Base-by-base conservation (phyloP, 2,329 filamentous ascomycete genomes). In the Fusarium sp. region DNA sequence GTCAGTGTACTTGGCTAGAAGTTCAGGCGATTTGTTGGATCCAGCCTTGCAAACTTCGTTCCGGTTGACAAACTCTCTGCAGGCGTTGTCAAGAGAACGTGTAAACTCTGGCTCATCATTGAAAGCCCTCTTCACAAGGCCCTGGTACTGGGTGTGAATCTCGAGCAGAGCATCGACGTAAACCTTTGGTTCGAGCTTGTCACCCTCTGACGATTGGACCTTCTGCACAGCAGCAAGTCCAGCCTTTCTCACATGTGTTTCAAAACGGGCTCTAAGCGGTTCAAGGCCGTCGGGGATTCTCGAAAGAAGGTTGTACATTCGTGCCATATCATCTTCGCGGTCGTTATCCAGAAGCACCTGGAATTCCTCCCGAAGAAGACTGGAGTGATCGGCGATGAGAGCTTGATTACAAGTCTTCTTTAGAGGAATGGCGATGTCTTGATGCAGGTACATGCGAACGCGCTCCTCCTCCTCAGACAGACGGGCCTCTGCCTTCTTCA, bases 21-120 rank as follows among this genome's bases (percentile, higher is more conserved):
- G 86, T 82, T 99, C 96, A 0, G 96, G 96, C 1, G 96, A 98
- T 80, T 95, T 96, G 78, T 95, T 97, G 4, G 95, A 97, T 48
- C 94, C 95, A 8, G 93, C 91, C 80, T 96, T 97, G 89, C 96
- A 99, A 58, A 98, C 93, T 78, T 96, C 94, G 82, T 99, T 99
- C 70, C 96, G 91, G 84, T 99, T 99, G 82, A 99, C 96, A 79
- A 98, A 99, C 81, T 99, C 96, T 74, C 95, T 91, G 85, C 96
- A 99, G 24, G 96, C 96, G 81, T 98, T 99, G 79, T 99, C 96
- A 34, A 99, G 87, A 8, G 96, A 98, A 61, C 96, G 89, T 8
- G 98, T 98, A 79, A 99, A 99, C 80, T 99, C 96, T 0, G 96
- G 95, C 82, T 99, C 96, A 72, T 97, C 95, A 70, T 92, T 93